These are phyloP conservation scores for Fusarium tjaetaba DNA, from an alignment of 2,329 filamentous ascomycete genomes.

Conservation along the genomic window DNA sequence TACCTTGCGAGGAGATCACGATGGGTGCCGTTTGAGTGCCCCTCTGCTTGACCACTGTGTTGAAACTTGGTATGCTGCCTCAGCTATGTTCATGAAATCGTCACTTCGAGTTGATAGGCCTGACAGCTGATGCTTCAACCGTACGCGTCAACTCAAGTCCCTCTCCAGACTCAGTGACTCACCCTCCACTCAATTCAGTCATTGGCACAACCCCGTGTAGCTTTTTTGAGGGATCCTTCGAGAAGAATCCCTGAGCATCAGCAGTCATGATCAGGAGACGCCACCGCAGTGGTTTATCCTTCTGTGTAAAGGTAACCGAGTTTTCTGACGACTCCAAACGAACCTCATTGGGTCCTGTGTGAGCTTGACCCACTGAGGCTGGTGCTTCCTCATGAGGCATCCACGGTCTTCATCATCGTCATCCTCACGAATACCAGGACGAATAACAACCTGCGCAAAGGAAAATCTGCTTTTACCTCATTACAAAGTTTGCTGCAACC, in stretches of 20 bases:
- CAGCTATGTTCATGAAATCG: too few species aligned
- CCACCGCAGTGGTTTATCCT: neutral
- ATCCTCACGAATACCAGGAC: too few species aligned
- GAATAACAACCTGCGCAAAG: neutral
- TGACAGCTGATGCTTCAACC: neutral
- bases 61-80: too few species aligned
- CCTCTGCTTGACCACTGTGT: too few species aligned
- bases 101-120: neutral
- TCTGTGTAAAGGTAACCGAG: neutral
- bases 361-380: neutral
- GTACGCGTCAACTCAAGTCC: neutral
- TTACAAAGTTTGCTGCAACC: neutral
- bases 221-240: accelerated
- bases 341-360: neutral
- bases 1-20: too few species aligned
- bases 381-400: neutral
- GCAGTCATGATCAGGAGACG: neutral
- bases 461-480: accelerated
- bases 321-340: neutral
- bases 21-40: too few species aligned
- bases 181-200: too few species aligned
- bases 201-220: too few species aligned
- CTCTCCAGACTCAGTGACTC: too few species aligned
- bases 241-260: neutral
- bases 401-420: neutral